Evolutionary conservation across 2,329 filamentous ascomycete genomes (phyloP), one percentile per base, ranked within the genome.

Genomic region (Hypoxylon sp.): DNA sequence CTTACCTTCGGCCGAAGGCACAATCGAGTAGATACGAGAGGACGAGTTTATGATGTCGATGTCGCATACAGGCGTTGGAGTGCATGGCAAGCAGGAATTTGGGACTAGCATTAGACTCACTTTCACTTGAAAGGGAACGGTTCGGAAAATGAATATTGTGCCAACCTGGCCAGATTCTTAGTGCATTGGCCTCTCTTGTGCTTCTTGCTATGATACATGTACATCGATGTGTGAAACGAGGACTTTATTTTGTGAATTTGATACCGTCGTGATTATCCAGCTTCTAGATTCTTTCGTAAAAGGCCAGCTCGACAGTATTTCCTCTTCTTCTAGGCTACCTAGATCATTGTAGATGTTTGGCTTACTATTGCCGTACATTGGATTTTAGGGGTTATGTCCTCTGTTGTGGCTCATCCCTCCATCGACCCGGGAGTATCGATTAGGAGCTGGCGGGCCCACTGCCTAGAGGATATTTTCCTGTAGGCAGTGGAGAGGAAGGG

Each of bases 1-100:
- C 29, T 82, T 94, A 67, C 90, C 91, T 7, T 82, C 82, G 6
- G 82, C 87, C 6, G 87, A 89, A 31, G 88, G 80, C 3, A 72
- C 70, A 10, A 69, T 70, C 29, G 77, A 78, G 72, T 80, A 75
- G 64, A 53, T 4, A 51, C 24, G 62, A 55, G 8, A 59, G 46
- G 50, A 58, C 29, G 51, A 64, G 35, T 53, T 42, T 42, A 67
- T 37, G 51, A 64, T 42, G 50, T 65, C 47, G 65, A 69, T 65
- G 69, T 74, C 63, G 69, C 70, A 69, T 67, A 65, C 37, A 68
- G 65, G 73, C 70, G 72, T 74, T 75, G 53, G 47, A 65, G 55
- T 65, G 62, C 62, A 67, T 68, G 68, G 61, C 60, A 55, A 72
- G 65, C 32, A 65, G 62, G 63, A 65, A 61, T 59, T 58, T n/a